phyloP scores from a whole-genome alignment of 2,329 filamentous ascomycete genomes.

The Alternaria metachromatica region DNA sequence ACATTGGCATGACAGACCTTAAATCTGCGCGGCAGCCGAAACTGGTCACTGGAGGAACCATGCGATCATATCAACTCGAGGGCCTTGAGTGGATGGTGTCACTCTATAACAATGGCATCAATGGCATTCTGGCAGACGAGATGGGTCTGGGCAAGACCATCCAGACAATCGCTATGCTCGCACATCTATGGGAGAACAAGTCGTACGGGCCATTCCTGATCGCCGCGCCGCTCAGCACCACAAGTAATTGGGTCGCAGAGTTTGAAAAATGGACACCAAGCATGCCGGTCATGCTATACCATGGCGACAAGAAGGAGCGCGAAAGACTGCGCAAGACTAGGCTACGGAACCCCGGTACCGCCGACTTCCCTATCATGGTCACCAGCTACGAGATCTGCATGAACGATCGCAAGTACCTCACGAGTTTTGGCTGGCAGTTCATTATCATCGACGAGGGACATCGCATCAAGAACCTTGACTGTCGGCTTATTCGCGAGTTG shows the following conservation, averaged over 20 bases:
- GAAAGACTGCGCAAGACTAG: slow-evolving; percentile 74
- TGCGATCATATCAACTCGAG: slow-evolving; percentile 94
- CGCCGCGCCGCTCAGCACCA: slow-evolving; percentile 85
- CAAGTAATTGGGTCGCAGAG: slow-evolving; percentile 96
- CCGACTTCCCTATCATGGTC: slow-evolving; percentile 86
- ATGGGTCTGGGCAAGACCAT: slow-evolving; percentile 95
- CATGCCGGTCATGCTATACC: slow-evolving; percentile 89
- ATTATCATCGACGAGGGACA: slow-evolving; percentile 99
- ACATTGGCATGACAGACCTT: slow-evolving; percentile 70
- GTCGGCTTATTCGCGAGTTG: slow-evolving; percentile 86
- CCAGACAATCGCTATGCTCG: slow-evolving; percentile 87
- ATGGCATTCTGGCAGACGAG: slow-evolving; percentile 89
- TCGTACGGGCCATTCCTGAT: slow-evolving; percentile 90
- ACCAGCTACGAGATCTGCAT: slow-evolving; percentile 97
- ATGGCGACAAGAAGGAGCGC: slow-evolving; percentile 81
- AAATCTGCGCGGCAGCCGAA: slow-evolving; percentile 85
- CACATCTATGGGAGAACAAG: slow-evolving; percentile 85
- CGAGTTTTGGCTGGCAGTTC: slow-evolving; percentile 91
- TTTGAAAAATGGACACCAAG: slow-evolving; percentile 88
- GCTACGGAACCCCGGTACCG: slow-evolving; percentile 72
- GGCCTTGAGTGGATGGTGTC: slow-evolving; percentile 90
- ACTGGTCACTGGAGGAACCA: slow-evolving; percentile 83
- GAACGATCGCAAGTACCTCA: slow-evolving; percentile 81
- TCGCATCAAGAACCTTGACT: slow-evolving; percentile 95
- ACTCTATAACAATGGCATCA: slow-evolving; percentile 86